Conservation (phyloP, 495 filamentous ascomycete species). For the Aspergillus sclerotiicarbonarius region DNA sequence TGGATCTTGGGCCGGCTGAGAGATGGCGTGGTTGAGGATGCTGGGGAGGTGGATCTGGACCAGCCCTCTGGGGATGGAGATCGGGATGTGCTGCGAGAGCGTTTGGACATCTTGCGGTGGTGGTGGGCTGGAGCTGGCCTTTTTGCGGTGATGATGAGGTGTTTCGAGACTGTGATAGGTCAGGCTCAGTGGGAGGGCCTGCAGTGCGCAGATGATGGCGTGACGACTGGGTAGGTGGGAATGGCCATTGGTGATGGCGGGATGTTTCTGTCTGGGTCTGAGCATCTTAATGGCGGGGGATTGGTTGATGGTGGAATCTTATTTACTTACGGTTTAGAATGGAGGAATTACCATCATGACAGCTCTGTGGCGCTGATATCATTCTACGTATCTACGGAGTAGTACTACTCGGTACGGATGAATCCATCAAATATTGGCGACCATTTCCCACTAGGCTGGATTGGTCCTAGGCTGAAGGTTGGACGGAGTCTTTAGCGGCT, state of each 20-base stretch:
- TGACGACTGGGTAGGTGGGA: not conserved
- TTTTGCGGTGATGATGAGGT: not conserved
- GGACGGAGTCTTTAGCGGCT: too few species aligned
- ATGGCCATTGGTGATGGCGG: not conserved
- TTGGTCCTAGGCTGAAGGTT: too few species aligned
- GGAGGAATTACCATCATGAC: too few species aligned
- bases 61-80: conserved; percentile 21
- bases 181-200: not conserved
- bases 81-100: conserved; percentile 52
- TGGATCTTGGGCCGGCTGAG: conserved; percentile 28
- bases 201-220: not conserved
- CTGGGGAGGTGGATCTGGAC: conserved; percentile 27
- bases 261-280: not conserved
- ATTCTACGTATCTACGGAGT: too few species aligned
- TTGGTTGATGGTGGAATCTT: not conserved
- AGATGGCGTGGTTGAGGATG: conserved; percentile 16
- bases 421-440: too few species aligned
- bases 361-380: too few species aligned
- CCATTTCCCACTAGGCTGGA: too few species aligned
- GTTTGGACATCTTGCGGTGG: conserved; percentile 55
- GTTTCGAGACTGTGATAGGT: conserved; percentile 8
- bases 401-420: too few species aligned
- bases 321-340: not conserved
- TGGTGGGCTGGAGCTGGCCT: not conserved
- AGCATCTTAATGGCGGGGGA: not conserved